These are phyloP conservation scores for Hyphodiscus sp. DNA, from an alignment of 2,329 filamentous ascomycete species.

Conservation along the genomic window DNA sequence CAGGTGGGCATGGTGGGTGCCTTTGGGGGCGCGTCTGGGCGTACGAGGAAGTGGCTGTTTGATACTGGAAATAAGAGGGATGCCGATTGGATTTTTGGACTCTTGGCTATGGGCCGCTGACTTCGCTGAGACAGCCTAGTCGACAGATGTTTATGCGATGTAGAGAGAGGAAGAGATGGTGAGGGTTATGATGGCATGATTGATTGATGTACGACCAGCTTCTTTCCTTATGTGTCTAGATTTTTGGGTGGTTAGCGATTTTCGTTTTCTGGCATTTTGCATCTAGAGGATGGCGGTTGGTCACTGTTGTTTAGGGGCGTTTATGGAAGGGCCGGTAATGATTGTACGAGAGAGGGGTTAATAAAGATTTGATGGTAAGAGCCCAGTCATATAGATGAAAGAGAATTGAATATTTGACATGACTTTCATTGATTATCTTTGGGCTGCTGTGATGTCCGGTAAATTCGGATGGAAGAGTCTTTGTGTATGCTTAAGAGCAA, in stretches of 20 bases:
- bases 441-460: no score
- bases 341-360: not conserved
- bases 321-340: not conserved
- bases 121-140: not conserved
- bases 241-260: not conserved
- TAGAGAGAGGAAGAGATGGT: not conserved
- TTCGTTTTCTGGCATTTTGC: not conserved
- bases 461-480: no score
- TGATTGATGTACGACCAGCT: not conserved
- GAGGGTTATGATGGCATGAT: not conserved
- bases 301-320: not conserved
- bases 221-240: not conserved
- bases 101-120: constrained; percentile 5
- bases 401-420: no score
- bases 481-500: no score
- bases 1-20: constrained; percentile 18
- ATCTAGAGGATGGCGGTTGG: not conserved
- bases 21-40: constrained; percentile 22
- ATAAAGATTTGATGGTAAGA: no score
- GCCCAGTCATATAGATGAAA: no score
- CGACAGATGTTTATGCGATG: not conserved
- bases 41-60: constrained; percentile 25
- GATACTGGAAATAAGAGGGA: constrained; percentile 20
- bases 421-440: no score
- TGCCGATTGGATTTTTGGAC: constrained; percentile 25